Conservation (phyloP, 2,329 filamentous ascomycete genomes). For the Setomelanomma holmii region DNA sequence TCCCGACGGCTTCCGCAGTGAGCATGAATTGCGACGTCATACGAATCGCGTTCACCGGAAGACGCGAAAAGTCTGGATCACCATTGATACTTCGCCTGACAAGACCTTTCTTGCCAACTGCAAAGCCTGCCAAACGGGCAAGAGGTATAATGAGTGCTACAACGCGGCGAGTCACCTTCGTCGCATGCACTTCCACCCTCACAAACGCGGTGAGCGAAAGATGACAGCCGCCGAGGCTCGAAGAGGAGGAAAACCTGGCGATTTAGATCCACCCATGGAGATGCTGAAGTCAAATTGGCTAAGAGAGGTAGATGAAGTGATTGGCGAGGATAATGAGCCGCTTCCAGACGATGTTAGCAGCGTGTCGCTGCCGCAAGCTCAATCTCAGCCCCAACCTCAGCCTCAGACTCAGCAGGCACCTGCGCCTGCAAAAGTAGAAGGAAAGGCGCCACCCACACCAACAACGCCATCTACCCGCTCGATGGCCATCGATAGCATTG, state of each 20-base stretch:
- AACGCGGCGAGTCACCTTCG: constrained; percentile 91
- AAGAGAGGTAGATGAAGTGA: constrained; percentile 60
- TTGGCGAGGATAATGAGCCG: constrained; percentile 37
- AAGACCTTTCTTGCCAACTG: constrained; percentile 76
- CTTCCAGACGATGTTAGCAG: constrained; percentile 29
- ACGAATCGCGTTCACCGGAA: constrained; percentile 70
- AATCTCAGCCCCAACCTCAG: constrained; percentile 13
- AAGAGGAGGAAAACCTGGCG: constrained; percentile 65
- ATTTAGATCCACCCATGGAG: constrained; percentile 65
- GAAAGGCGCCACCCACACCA: constrained; percentile 44
- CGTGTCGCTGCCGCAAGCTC: constrained; percentile 18
- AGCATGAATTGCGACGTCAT: constrained; percentile 71
- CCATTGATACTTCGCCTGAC: constrained; percentile 66
- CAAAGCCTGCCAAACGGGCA: constrained; percentile 78
- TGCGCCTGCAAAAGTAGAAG: constrained; percentile 29
- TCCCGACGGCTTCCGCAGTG: constrained; percentile 81
- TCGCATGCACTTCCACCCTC: constrained; percentile 83
- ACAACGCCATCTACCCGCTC: constrained; percentile 47
- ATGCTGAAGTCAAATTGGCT: constrained; percentile 66
- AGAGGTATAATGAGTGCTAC: constrained; percentile 90
- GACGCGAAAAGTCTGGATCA: constrained; percentile 68
- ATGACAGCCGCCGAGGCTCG: constrained; percentile 65
- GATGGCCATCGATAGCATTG: constrained; percentile 50
- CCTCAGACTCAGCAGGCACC: constrained; percentile 14
- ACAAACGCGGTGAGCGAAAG: constrained; percentile 61